These are phyloP conservation scores for Dipteronia sinensis DNA, from an alignment of 345 rosid genomes.

Conservation along the genomic window DNA sequence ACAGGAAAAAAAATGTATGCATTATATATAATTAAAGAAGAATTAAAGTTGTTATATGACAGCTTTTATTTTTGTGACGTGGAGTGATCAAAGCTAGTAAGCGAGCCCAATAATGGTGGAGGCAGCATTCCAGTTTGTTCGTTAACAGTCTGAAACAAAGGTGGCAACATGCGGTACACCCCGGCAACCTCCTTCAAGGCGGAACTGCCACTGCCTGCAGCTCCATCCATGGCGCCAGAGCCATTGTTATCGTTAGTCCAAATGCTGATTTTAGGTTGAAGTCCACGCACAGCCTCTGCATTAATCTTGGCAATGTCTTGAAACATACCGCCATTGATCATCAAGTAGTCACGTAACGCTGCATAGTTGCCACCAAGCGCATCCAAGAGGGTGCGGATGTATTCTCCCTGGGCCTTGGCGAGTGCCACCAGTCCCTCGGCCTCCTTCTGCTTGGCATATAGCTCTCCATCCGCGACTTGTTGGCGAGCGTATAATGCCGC, in stretches of 20 bases:
- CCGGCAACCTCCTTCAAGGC: conserved; percentile 75
- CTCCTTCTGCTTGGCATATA: conserved; percentile 57
- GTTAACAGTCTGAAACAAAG: conserved; percentile 70
- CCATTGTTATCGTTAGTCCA: conserved; percentile 56
- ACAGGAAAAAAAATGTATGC: no score
- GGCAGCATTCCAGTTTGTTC: conserved; percentile 86
- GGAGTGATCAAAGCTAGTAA: conserved; percentile 12
- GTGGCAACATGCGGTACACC: conserved; percentile 69
- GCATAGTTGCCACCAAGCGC: conserved; percentile 59
- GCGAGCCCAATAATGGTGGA: conserved; percentile 62
- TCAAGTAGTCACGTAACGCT: conserved; percentile 57
- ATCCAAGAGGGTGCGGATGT: conserved; percentile 52
- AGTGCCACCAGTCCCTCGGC: conserved; percentile 64
- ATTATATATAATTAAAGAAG: no score
- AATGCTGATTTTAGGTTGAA: conserved; percentile 70
- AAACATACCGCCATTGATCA: conserved; percentile 56
- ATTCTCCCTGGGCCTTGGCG: conserved; percentile 66
- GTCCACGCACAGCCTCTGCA: conserved; percentile 57
- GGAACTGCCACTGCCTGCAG: not conserved
- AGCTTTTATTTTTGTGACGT: not conserved
- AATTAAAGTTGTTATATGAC: no score
- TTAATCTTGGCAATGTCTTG: conserved; percentile 62
- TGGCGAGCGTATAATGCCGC: conserved; percentile 51
- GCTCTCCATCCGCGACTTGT: conserved; percentile 41
- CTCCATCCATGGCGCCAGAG: conserved; percentile 19